Evolutionary conservation across 176 grass and related monocot species (phyloP).

Genomic region (Carex pumila): DNA sequence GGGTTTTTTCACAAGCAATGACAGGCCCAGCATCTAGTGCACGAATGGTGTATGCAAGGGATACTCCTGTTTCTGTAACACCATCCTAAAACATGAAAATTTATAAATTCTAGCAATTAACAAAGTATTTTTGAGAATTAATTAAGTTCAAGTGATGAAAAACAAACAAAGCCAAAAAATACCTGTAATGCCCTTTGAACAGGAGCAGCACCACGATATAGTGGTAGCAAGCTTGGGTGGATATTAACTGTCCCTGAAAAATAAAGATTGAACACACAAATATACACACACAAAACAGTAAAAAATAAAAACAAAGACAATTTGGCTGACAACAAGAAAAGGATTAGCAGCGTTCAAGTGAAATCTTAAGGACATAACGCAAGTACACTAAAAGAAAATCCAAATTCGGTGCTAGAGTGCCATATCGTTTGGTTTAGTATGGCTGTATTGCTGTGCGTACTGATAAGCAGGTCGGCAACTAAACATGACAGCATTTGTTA

Average conservation of each 20-base stretch:
- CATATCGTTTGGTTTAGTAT: background rate
- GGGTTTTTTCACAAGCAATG: slow-evolving; percentile 60
- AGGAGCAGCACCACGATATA: slow-evolving; percentile 95
- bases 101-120: slow-evolving; percentile 5
- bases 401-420: background rate
- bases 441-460: background rate
- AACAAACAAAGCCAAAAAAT: background rate
- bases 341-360: background rate
- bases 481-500: background rate
- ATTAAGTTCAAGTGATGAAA: background rate
- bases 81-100: slow-evolving; percentile 62
- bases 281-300: background rate
- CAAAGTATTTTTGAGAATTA: slow-evolving; percentile 7
- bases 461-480: background rate
- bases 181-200: slow-evolving; percentile 98
- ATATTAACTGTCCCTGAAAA: slow-evolving; percentile 88
- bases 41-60: slow-evolving; percentile 87
- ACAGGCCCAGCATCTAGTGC: slow-evolving; percentile 80
- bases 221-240: slow-evolving; percentile 87
- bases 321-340: background rate
- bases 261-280: background rate
- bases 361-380: background rate
- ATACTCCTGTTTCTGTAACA: slow-evolving; percentile 91
- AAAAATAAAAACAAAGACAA: background rate
- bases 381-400: background rate